These are phyloP conservation scores for Exophiala mesophila DNA, from an alignment of 2,329 filamentous ascomycete genomes.

Conservation along the genomic window DNA sequence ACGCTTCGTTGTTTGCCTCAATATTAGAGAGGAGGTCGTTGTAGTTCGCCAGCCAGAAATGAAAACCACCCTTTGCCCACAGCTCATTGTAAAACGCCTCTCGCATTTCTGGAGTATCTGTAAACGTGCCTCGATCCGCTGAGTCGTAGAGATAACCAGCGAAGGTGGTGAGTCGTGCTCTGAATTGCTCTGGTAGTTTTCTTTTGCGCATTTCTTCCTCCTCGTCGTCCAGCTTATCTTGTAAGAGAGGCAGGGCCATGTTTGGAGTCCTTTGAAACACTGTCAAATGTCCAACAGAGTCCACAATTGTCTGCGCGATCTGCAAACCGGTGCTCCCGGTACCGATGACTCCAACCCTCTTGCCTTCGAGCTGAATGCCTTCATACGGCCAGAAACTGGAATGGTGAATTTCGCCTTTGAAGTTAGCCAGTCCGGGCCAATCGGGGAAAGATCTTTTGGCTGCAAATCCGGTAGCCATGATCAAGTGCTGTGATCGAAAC, in stretches of 20 bases:
- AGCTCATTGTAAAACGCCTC: conserved; percentile 47
- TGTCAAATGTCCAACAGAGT: conserved; percentile 47
- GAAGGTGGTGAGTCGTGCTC: conserved; percentile 49
- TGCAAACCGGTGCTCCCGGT: conserved; percentile 61
- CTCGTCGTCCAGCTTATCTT: conserved; percentile 43
- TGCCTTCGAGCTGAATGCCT: conserved; percentile 53
- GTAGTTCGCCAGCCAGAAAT: conserved; percentile 52
- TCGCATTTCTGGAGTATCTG: conserved; percentile 48
- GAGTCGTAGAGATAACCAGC: conserved; percentile 58
- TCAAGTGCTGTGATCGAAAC: conserved; percentile 26
- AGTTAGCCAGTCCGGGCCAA: conserved; percentile 53
- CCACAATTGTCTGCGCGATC: conserved; percentile 56
- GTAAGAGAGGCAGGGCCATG: conserved; percentile 56
- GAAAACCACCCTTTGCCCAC: conserved; percentile 52
- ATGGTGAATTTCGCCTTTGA: conserved; percentile 57
- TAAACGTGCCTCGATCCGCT: conserved; percentile 51
- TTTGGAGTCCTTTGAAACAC: conserved; percentile 61
- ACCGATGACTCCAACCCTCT: conserved; percentile 58
- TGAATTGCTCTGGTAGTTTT: conserved; percentile 48
- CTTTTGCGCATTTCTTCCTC: conserved; percentile 54
- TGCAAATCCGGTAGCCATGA: conserved; percentile 39
- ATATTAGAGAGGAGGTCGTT: conserved; percentile 46
- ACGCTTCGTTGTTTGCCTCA: conserved; percentile 51
- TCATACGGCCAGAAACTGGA: conserved; percentile 57
- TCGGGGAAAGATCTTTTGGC: conserved; percentile 58